Percentiles rank a stretch among this genome's conserved stretches.
These are phyloP conservation scores for Persicaria tinctoria DNA, from an alignment of 148 eudicot species.

Conservation along the genomic window DNA sequence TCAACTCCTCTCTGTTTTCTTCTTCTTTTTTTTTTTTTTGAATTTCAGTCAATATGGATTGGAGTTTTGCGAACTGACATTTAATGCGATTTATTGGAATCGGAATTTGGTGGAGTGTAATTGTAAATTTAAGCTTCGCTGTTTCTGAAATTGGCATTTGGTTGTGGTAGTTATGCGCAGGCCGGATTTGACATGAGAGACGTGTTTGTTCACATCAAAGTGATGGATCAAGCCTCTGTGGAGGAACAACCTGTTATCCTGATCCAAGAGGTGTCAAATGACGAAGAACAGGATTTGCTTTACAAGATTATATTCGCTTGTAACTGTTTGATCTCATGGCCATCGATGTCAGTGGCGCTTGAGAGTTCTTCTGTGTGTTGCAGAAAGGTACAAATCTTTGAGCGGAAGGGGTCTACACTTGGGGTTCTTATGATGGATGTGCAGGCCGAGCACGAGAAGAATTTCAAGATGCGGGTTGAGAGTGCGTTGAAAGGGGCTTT, in stretches of 20 bases:
- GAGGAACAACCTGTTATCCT: slow-evolving; percentile 72
- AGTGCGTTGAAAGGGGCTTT: slow-evolving; percentile 66
- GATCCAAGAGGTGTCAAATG: slow-evolving; percentile 62
- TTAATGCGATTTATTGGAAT: not conserved
- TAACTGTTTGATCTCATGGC: slow-evolving; percentile 73
- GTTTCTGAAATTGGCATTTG: not conserved
- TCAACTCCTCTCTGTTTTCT: not conserved
- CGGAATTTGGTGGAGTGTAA: not conserved
- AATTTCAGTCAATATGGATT: not conserved
- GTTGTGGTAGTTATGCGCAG: slow-evolving; percentile 61
- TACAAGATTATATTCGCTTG: slow-evolving; percentile 77
- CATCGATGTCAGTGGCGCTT: slow-evolving; percentile 57
- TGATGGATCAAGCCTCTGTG: slow-evolving; percentile 72
- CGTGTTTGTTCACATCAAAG: slow-evolving; percentile 71
- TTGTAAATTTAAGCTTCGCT: not conserved
- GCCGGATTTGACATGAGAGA: slow-evolving; percentile 96
- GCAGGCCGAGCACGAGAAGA: slow-evolving; percentile 55
- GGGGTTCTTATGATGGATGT: slow-evolving; percentile 53
- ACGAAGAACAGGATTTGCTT: slow-evolving; percentile 41
- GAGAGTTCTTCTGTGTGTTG: slow-evolving; percentile 67
- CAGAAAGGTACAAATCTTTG: slow-evolving; percentile 78
- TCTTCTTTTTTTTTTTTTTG: not conserved
- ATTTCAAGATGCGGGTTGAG: slow-evolving; percentile 51
- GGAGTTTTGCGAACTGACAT: no score
- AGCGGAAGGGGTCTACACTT: slow-evolving; percentile 69